Percentiles rank a stretch among this genome's conserved stretches.
Evolutionary conservation across 163 green algal genomes (phyloP).

Genomic region (Volvox carteri): DNA sequence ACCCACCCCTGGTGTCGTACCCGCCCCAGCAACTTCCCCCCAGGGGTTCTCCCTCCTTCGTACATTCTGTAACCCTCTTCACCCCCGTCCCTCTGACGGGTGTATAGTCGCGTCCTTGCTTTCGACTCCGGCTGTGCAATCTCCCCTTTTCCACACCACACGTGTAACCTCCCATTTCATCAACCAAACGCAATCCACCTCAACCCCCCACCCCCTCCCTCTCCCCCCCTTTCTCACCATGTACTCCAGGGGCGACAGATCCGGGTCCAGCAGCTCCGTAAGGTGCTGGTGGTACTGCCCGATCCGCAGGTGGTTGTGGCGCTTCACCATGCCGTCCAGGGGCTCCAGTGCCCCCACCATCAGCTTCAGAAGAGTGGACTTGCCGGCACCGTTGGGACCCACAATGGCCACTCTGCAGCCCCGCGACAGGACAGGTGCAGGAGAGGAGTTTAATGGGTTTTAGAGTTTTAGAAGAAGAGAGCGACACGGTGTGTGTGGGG

Average conservation of each 20-base stretch:
- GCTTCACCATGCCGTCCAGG: constrained; percentile 82
- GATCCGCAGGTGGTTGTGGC: constrained; percentile 85
- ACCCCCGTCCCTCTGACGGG: not conserved
- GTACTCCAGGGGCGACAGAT: constrained; percentile 74
- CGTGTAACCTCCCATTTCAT: not conserved
- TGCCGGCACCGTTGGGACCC: constrained; percentile 88
- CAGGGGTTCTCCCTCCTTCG: too few relatives aligned
- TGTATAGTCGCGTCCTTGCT: too few relatives aligned
- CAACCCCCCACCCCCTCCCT: not conserved
- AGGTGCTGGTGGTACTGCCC: constrained; percentile 87
- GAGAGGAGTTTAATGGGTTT: too few relatives aligned
- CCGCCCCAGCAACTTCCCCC: too few relatives aligned
- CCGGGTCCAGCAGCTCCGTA: constrained; percentile 72
- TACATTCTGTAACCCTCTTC: too few relatives aligned
- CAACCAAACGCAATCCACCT: too few relatives aligned
- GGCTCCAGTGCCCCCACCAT: constrained; percentile 87
- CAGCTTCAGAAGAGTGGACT: constrained; percentile 94
- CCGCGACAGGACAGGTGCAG: too few relatives aligned
- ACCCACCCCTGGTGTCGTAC: too few relatives aligned
- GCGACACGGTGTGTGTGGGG: too few relatives aligned
- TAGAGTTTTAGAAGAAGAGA: too few relatives aligned
- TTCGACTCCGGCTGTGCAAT: too few relatives aligned
- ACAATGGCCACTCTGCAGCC: constrained; percentile 88
- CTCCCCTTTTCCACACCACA: not conserved
- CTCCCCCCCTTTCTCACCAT: constrained; percentile 12